Conservation (phyloP, 805 yeast species). For the Ogataea henricii region DNA sequence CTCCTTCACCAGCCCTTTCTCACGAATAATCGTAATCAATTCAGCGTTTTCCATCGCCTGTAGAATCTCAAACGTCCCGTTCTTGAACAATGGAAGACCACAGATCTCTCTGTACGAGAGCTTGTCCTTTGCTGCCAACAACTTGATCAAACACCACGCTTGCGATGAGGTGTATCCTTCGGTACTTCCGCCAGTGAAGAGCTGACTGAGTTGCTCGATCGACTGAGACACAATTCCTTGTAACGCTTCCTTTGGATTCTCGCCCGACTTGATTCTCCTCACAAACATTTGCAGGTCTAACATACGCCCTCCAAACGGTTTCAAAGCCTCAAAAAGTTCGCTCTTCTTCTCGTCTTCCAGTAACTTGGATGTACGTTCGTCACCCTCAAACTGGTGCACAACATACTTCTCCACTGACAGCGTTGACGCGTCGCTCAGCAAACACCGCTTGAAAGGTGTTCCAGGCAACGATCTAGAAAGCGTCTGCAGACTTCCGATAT, state of each 20-base stretch:
- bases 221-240: slow-evolving; percentile 81
- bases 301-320: slow-evolving; percentile 93
- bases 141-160: slow-evolving; percentile 80
- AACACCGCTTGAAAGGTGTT: slow-evolving; percentile 75
- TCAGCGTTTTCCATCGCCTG: slow-evolving; percentile 79
- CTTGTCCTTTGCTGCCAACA: slow-evolving; percentile 51
- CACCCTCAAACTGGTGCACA: slow-evolving; percentile 47
- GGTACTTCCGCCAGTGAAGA: slow-evolving; percentile 51
- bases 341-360: slow-evolving; percentile 19
- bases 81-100: slow-evolving; percentile 59
- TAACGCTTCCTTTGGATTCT: slow-evolving; percentile 73
- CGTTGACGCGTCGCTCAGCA: slow-evolving; percentile 79
- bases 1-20: slow-evolving; percentile 69
- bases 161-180: slow-evolving; percentile 71
- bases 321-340: slow-evolving; percentile 57
- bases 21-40: slow-evolving; percentile 67
- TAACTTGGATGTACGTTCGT: slow-evolving; percentile 21
- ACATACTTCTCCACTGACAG: slow-evolving; percentile 73
- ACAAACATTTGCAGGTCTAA: slow-evolving; percentile 88
- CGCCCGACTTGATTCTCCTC: slow-evolving; percentile 87
- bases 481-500: slow-evolving; percentile 71
- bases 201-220: slow-evolving; percentile 83
- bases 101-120: slow-evolving; percentile 54
- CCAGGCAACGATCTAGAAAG: slow-evolving; percentile 78
- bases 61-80: slow-evolving; percentile 56